Evolutionary conservation across 1,284 basidiomycete genomes (phyloP), one percentile per base, ranked within the genome.

Genomic region (Fistulinella cinereoalba): DNA sequence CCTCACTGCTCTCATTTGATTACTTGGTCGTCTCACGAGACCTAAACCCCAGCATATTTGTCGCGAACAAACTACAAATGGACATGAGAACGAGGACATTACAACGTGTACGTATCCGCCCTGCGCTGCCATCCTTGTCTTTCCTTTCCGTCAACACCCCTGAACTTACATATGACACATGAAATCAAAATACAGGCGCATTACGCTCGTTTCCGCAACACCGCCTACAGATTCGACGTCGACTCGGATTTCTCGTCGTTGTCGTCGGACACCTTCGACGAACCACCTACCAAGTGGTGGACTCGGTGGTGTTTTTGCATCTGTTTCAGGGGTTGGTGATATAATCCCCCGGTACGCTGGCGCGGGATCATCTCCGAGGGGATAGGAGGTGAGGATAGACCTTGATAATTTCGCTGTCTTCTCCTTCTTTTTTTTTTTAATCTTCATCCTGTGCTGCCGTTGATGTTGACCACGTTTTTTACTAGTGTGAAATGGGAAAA

Each of bases 321-420:
- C 1, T 66, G 60, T 43, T 53, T 61, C 52, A 65, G 46, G 46
- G 53, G 56, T 7, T 54, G 60, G 65, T 62, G 24, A 51, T 32
- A 6, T 16, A 37, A 43, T 39, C 25, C 24, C 37, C 34, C n/a
- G 37, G 46, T 29, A 25, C 43, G 23, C 28, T 43, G 37, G 55
- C 19, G 22, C 9, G 28, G 19, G 15, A 32, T 43, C 46, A 49
- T 53, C 23, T 56, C 58, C 56, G 56, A 50, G 56, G 58, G 46
- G 9, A 44, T 56, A 47, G 29, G 39, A 56, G 43, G 56, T 45
- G 19, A 19, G 33, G 15, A 12, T 13, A 13, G 4, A 27, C 29
- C 15, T 13, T n/a, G n/a, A n/a, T n/a, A 11, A 19, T 23, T 15
- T 33, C 24, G 13, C n/a, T 4, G n/a, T n/a, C 16, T 12, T 11